phyloP scores from a whole-genome alignment of 352 stramenopile genomes.

The Pythium aphanidermatum region DNA sequence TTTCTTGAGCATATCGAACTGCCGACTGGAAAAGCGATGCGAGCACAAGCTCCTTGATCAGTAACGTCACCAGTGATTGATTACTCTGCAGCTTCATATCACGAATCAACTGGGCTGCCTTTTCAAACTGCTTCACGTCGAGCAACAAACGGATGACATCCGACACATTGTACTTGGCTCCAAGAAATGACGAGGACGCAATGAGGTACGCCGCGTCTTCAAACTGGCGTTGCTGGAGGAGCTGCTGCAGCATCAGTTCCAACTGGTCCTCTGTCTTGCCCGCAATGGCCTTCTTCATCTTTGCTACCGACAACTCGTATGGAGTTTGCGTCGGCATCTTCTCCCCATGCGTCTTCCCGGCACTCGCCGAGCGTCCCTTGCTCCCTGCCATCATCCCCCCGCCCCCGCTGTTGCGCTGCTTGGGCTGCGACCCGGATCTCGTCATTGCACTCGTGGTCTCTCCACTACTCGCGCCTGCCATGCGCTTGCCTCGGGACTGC shows the following conservation, averaged over 20 bases:
- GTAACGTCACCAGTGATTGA: conserved; percentile 71
- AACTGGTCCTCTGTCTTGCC: conserved; percentile 41
- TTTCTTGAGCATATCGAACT: conserved; percentile 70
- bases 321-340: conserved; percentile 16
- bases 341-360: not conserved
- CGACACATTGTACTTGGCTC: conserved; percentile 66
- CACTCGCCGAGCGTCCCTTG: conserved; percentile 3
- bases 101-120: conserved; percentile 66
- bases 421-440: conserved; percentile 47
- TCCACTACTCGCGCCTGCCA: not conserved
- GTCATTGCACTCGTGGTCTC: not conserved
- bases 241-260: conserved; percentile 46
- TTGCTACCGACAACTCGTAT: conserved; percentile 30
- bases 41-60: conserved; percentile 76
- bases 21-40: conserved; percentile 58
- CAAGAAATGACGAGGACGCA: conserved; percentile 33
- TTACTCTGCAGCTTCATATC: conserved; percentile 65
- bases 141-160: conserved; percentile 79
- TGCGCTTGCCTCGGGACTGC: conserved; percentile 8
- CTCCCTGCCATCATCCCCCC: too few relatives aligned
- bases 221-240: conserved; percentile 40
- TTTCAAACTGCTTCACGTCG: conserved; percentile 48
- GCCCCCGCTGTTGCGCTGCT: conserved; percentile 33
- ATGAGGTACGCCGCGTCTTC: conserved; percentile 70
- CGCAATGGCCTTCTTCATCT: conserved; percentile 23